Evolutionary conservation across 2,329 filamentous ascomycete species (phyloP).

Genomic region (Lanzia echinophila): DNA sequence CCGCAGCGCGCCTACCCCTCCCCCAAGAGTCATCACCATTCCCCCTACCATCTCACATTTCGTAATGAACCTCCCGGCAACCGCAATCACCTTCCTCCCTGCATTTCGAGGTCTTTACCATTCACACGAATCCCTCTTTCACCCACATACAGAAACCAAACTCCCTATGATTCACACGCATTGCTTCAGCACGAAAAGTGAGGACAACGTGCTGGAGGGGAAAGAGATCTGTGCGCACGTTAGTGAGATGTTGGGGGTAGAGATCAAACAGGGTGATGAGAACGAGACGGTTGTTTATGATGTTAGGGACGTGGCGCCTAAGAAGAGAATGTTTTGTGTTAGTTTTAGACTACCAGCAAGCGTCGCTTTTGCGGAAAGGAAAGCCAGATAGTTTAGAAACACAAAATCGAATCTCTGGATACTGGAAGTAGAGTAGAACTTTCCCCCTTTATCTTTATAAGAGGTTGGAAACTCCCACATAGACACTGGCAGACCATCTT

Average conservation of each 20-base stretch:
- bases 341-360: slow-evolving; percentile 78
- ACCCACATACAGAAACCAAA: slow-evolving; percentile 47
- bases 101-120: slow-evolving; percentile 73
- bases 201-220: slow-evolving; percentile 59
- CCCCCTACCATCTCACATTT: slow-evolving; percentile 84
- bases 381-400: not conserved
- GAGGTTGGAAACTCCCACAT: not conserved
- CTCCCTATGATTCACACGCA: slow-evolving; percentile 89
- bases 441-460: not conserved
- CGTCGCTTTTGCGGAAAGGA: slow-evolving; percentile 60
- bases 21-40: slow-evolving; percentile 43
- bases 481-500: no score
- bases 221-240: slow-evolving; percentile 63
- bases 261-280: slow-evolving; percentile 38
- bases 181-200: slow-evolving; percentile 81
- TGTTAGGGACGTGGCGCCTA: slow-evolving; percentile 82
- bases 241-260: slow-evolving; percentile 39
- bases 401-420: no score
- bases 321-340: slow-evolving; percentile 95
- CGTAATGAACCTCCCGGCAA: slow-evolving; percentile 95
- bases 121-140: slow-evolving; percentile 60
- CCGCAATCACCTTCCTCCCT: slow-evolving; percentile 75
- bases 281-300: slow-evolving; percentile 48
- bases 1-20: slow-evolving; percentile 25
- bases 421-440: not conserved